Evolutionary conservation across 1,284 basidiomycete genomes (phyloP), one percentile per base, ranked within the genome.

Genomic region (Pseudozyma sp.): DNA sequence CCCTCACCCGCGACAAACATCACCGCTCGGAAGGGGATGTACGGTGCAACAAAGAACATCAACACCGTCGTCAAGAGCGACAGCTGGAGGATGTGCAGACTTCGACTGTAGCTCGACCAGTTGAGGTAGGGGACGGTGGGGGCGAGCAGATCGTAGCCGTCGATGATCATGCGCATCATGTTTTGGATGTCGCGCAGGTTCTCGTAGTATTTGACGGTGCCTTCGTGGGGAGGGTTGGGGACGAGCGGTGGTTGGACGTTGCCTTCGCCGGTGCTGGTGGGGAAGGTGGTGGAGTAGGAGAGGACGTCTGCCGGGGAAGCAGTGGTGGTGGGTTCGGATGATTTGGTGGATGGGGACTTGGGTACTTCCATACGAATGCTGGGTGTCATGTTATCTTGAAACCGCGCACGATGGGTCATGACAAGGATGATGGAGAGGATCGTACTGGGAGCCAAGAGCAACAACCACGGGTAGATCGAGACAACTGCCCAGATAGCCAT

Each of bases 131-230:
- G 75, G 13, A 84, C 78, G 6, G 81, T 57, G 5, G 81, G 80
- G 0, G 77, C 67, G n/a, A 81, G 71, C 35, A 75, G 58, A 47
- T 82, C 80, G 58, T 85, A 84, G 45, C 71, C 80, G 40, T 82
- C 80, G 37, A 82, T 81, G 43, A 84, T 71, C 65, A 83, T 75
- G 14, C 71, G 65, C 82, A 84, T 84, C 82, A 83, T 83, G 69
- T 84, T 84, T 58, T 84, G 82, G 19, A 84, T 83, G 65, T 84
- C 81, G n/a, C 82, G 66, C 58, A 84, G 66, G 35, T 84, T 82
- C 45, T 82, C 70, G 53, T 78, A 81, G 64, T 81, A 84, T 31
- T 79, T 71, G 53, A 82, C 63, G 14, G 78, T 81, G 10, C 80
- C 81, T 50, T 84, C 82, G 47, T 77, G 67, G 10, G 82, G 81